A percentile compares a stretch with the other conserved stretches of the same genome.
Conservation (phyloP, 2,329 filamentous ascomycete species). For the Fusarium stilboides region DNA sequence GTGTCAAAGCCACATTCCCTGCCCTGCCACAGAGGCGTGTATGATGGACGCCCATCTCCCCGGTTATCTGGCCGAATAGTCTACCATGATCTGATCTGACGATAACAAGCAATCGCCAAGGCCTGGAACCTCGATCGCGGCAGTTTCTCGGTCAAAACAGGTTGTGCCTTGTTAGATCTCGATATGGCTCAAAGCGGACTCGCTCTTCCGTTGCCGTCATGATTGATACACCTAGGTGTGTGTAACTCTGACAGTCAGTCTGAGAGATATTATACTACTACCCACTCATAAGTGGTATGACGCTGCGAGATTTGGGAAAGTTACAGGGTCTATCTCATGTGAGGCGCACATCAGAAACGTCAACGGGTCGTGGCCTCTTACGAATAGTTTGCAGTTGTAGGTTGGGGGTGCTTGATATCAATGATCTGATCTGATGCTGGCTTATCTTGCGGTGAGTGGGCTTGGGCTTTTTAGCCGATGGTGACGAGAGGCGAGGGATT, state of each 20-base stretch:
- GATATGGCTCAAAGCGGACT: slow-evolving; percentile 25
- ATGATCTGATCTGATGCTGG: slow-evolving; percentile 30
- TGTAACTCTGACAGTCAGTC: background rate
- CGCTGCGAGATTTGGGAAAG: background rate
- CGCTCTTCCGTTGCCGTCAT: slow-evolving; percentile 25
- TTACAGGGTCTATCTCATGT: background rate
- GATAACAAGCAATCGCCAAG: slow-evolving; percentile 5
- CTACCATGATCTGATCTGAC: slow-evolving; percentile 41
- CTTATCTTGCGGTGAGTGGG: slow-evolving; percentile 39
- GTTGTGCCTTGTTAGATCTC: slow-evolving; percentile 14
- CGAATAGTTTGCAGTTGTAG: slow-evolving; percentile 9
- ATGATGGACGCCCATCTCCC: slow-evolving; percentile 11
- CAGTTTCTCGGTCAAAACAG: slow-evolving; percentile 35
- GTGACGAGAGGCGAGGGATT: background rate
- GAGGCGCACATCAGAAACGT: slow-evolving; percentile 6
- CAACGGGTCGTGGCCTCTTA: slow-evolving; percentile 9
- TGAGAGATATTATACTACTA: background rate
- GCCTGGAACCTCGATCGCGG: slow-evolving; percentile 18
- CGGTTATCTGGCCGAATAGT: slow-evolving; percentile 39
- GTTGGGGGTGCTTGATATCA: background rate
- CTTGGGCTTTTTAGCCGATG: slow-evolving; percentile 8
- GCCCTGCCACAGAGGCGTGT: slow-evolving; percentile 10
- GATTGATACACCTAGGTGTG: background rate
- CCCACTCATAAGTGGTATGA: slow-evolving; percentile 17
- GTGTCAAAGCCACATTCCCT: background rate